Percentiles rank a stretch among this genome's conserved stretches.
Conservation (phyloP, 2,329 filamentous ascomycete species). For the Fragosphaeria purpurea region DNA sequence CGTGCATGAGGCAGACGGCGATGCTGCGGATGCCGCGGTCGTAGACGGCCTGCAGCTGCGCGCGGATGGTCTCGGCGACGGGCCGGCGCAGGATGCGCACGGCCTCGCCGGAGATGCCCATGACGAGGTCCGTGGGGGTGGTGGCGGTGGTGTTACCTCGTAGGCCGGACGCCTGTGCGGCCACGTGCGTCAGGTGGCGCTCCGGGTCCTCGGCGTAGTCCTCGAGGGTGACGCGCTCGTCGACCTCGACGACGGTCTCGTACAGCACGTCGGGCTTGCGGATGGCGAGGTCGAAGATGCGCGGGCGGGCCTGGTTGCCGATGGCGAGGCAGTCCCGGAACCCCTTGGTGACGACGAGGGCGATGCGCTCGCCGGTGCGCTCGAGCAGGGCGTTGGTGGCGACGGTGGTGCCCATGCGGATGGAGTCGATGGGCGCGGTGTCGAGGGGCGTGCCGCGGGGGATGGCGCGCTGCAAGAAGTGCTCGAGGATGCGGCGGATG, state of each 20-base stretch:
- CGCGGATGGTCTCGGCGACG: conserved; percentile 42
- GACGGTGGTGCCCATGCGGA: conserved; percentile 92
- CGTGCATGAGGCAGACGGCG: conserved; percentile 85
- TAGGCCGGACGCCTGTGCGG: conserved; percentile 40
- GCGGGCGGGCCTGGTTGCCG: conserved; percentile 80
- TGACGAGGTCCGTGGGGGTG: conserved; percentile 48
- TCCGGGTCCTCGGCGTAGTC: conserved; percentile 84
- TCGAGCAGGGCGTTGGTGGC: conserved; percentile 88
- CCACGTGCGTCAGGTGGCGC: conserved; percentile 44
- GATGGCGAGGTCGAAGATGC: conserved; percentile 86
- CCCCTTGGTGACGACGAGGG: conserved; percentile 75
- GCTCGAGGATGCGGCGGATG: conserved; percentile 74
- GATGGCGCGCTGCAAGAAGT: conserved; percentile 65
- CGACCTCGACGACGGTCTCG: conserved; percentile 74
- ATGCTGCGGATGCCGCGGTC: conserved; percentile 67
- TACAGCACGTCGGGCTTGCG: conserved; percentile 81
- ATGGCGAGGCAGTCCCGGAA: conserved; percentile 84
- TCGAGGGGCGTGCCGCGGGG: conserved; percentile 72
- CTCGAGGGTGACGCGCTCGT: conserved; percentile 83
- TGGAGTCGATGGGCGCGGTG: conserved; percentile 75
- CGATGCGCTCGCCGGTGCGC: conserved; percentile 80
- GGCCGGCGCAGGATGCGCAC: conserved; percentile 60
- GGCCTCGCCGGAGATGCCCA: conserved; percentile 63
- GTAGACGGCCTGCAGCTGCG: conserved; percentile 56
- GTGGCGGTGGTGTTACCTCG: conserved; percentile 15